These are phyloP conservation scores for Aspergillus niger DNA, from an alignment of 2,329 filamentous ascomycete species.

Conservation along the genomic window DNA sequence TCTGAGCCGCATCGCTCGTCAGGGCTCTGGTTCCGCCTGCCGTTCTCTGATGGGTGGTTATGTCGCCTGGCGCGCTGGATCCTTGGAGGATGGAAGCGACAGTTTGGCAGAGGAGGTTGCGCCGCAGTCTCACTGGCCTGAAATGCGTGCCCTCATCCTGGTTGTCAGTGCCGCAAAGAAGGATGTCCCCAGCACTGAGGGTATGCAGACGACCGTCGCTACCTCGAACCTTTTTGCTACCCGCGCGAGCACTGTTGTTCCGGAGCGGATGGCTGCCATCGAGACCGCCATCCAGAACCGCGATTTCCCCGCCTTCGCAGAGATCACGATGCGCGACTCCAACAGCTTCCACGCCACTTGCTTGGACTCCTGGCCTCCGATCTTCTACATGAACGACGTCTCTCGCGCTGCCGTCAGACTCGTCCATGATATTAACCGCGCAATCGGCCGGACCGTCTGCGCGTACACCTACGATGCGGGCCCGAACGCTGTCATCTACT, in stretches of 20 bases:
- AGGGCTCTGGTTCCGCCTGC: conserved; percentile 94
- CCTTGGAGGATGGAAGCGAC: conserved; percentile 75
- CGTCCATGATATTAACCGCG: conserved; percentile 84
- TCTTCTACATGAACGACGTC: conserved; percentile 98
- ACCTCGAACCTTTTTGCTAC: conserved; percentile 85
- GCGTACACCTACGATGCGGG: conserved; percentile 98
- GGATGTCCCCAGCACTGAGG: conserved; percentile 85
- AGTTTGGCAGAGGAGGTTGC: conserved; percentile 87
- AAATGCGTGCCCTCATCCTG: conserved; percentile 88
- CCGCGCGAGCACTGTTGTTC: conserved; percentile 75
- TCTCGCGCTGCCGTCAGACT: conserved; percentile 82
- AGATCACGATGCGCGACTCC: conserved; percentile 93
- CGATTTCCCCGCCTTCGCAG: conserved; percentile 84
- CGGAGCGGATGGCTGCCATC: conserved; percentile 80
- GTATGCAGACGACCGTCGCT: conserved; percentile 95
- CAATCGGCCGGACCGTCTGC: conserved; percentile 75
- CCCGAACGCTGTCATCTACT: conserved; percentile 96
- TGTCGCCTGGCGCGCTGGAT: conserved; percentile 88
- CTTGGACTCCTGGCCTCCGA: conserved; percentile 92
- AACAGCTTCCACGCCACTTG: conserved; percentile 97
- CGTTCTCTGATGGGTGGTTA: conserved; percentile 92
- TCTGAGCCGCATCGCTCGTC: conserved; percentile 83
- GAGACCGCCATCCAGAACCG: conserved; percentile 73
- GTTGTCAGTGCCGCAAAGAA: conserved; percentile 95
- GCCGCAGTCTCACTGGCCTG: conserved; percentile 86